Evolutionary conservation across 371 early-diverging fungal species (phyloP), one percentile per base, ranked within the genome.

Genomic region (Blakeslea trispora): DNA sequence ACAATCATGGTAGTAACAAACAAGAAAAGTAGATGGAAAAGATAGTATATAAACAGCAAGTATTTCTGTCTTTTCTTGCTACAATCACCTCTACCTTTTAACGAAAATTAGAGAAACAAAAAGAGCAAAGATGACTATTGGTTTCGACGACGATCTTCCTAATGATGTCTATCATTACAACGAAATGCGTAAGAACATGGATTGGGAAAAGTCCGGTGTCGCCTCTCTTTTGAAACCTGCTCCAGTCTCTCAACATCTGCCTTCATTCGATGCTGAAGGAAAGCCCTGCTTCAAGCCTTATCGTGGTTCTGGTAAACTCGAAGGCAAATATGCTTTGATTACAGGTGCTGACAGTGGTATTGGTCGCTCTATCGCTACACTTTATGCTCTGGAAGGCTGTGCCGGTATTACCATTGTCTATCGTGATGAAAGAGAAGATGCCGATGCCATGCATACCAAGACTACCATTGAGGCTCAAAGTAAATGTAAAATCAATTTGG

Each of bases 311-410:
- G 80, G 75, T 23, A 74, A 74, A 45, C 52, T 79, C 9, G 50
- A 74, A 47, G 73, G 71, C 40, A 76, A 76, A 42, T 72, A 64
- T 43, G 75, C 71, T 23, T 55, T 79, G 43, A 76, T 79, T 37
- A 79, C 80, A 10, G 76, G 77, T 53, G 76, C 79, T 52, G 79
- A 75, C 37, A 72, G 71, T 32, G 80, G 77, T 40, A 79, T 79
- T 57, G 80, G 80, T 48, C 61, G 77, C 42, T 64, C 75, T 6
- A 68, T 79, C 50, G 76, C 77, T 23, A 74, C 73, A 13, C 50
- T 76, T 10, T 79, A 72, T 61, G 80, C 80, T 22, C 44, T 74
- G 28, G 80, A 79, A 63, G 80, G 80, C 45, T 65, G 55, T 28
- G 68, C 70, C 23, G 80, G 75, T 63, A 71, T 79, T 23, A 76